Evolutionary conservation across 805 yeast species (phyloP).

Genomic region (Candida xyloterini): DNA sequence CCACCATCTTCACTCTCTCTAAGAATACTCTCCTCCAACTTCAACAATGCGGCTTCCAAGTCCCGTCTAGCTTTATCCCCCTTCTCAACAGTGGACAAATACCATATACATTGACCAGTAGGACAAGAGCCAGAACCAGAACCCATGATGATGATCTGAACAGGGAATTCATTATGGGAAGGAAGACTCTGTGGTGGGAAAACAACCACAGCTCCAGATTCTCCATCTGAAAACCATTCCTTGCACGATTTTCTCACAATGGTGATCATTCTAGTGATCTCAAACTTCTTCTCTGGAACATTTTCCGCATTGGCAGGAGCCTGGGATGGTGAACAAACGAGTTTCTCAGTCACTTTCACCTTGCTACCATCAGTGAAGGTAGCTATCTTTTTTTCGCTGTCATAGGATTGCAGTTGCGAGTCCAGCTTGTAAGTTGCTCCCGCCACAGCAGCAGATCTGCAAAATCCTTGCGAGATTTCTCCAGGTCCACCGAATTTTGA

Average conservation of each 20-base stretch:
- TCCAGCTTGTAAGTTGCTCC: slow-evolving; percentile 90
- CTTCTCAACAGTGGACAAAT: slow-evolving; percentile 72
- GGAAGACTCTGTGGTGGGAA: slow-evolving; percentile 85
- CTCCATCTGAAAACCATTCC: slow-evolving; percentile 89
- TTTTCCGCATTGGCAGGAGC: slow-evolving; percentile 42
- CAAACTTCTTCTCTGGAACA: slow-evolving; percentile 46
- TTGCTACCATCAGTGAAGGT: slow-evolving; percentile 70
- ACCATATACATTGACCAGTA: slow-evolving; percentile 86
- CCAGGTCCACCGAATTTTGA: slow-evolving; percentile 96
- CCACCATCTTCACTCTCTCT: slow-evolving; percentile 71
- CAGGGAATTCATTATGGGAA: slow-evolving; percentile 62
- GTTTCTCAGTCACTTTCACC: slow-evolving; percentile 74
- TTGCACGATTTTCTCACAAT: slow-evolving; percentile 82
- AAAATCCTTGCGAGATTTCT: slow-evolving; percentile 93
- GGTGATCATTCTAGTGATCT: slow-evolving; percentile 72
- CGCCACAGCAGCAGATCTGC: slow-evolving; percentile 97
- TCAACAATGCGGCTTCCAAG: slow-evolving; percentile 73
- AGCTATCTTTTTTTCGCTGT: slow-evolving; percentile 65
- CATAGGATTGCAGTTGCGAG: slow-evolving; percentile 62
- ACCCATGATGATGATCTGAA: slow-evolving; percentile 85
- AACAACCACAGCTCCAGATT: slow-evolving; percentile 81
- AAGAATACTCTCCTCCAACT: slow-evolving; percentile 74
- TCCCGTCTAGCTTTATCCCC: slow-evolving; percentile 70
- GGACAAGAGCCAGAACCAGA: slow-evolving; percentile 88
- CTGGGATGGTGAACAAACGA: slow-evolving; percentile 73